Percentiles rank a stretch among this genome's conserved stretches.
phyloP scores from a whole-genome alignment of 345 rosid species.

The Murraya paniculata region DNA sequence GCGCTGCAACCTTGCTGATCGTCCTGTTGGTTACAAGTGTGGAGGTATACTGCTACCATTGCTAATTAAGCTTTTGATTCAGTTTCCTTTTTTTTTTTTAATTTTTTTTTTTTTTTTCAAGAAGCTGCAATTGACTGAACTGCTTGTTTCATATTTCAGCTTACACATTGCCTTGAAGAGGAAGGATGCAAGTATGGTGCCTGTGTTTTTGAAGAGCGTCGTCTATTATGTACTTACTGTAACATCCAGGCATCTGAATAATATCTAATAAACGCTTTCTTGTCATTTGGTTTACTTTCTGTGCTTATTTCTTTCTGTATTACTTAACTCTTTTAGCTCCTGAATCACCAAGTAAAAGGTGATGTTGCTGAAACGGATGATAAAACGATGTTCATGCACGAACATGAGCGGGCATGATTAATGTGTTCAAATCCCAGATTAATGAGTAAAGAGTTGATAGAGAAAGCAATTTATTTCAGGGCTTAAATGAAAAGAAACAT shows the following conservation, averaged over 20 bases:
- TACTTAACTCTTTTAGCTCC: neutral
- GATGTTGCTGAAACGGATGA: neutral
- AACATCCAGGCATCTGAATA: constrained; percentile 6
- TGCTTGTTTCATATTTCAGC: constrained; percentile 32
- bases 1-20: constrained; percentile 72
- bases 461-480: neutral
- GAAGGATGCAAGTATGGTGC: constrained; percentile 6
- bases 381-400: neutral
- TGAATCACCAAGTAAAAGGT: neutral
- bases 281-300: neutral
- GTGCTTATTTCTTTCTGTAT: neutral
- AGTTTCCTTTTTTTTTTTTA: neutral
- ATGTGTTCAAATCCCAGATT: neutral
- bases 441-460: neutral
- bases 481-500: neutral
- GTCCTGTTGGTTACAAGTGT: constrained; percentile 85
- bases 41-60: constrained; percentile 44
- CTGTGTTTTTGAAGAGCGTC: neutral
- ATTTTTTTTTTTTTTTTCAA: neutral
- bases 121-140: neutral
- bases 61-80: neutral
- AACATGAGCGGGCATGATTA: neutral
- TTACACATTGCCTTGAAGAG: constrained; percentile 54
- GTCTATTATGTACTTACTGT: neutral
- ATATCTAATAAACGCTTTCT: neutral